These are phyloP conservation scores for Corylus avellana DNA, from an alignment of 306 rosid species.

Conservation along the genomic window DNA sequence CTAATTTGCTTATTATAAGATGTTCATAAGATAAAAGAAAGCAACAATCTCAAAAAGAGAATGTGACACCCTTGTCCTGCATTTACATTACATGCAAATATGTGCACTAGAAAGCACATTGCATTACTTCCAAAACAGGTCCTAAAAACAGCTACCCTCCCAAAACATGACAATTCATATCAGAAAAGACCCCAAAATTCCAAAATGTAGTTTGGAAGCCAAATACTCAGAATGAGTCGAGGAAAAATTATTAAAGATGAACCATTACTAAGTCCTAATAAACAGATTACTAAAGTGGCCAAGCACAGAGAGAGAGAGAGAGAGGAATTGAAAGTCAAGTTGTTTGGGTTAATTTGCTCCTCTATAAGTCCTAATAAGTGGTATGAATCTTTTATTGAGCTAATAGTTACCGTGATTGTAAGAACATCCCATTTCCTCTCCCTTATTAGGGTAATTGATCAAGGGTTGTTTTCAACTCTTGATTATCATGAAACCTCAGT, in stretches of 20 bases:
- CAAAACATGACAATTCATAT: not conserved
- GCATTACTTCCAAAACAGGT: not conserved
- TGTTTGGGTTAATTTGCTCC: not conserved
- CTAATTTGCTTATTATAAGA: not conserved
- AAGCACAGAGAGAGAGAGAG: not conserved
- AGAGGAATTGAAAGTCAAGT: not conserved
- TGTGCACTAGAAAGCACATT: not conserved
- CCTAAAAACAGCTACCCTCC: not conserved
- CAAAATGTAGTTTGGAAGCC: not conserved
- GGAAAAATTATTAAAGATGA: not conserved
- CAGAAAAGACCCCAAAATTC: not conserved
- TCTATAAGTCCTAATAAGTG: not conserved
- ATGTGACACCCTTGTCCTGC: no score
- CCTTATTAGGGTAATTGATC: not conserved
- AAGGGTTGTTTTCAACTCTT: not conserved
- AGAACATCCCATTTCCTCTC: not conserved
- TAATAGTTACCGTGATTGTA: not conserved
- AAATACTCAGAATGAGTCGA: not conserved
- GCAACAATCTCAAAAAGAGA: no score
- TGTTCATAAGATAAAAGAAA: not conserved
- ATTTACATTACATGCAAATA: no score
- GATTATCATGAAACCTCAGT: not conserved
- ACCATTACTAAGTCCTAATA: not conserved
- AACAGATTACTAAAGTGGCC: no score
- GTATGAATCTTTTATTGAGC: not conserved